Conservation (phyloP, 148 eudicot species). For the Dianthus caryophyllus region DNA sequence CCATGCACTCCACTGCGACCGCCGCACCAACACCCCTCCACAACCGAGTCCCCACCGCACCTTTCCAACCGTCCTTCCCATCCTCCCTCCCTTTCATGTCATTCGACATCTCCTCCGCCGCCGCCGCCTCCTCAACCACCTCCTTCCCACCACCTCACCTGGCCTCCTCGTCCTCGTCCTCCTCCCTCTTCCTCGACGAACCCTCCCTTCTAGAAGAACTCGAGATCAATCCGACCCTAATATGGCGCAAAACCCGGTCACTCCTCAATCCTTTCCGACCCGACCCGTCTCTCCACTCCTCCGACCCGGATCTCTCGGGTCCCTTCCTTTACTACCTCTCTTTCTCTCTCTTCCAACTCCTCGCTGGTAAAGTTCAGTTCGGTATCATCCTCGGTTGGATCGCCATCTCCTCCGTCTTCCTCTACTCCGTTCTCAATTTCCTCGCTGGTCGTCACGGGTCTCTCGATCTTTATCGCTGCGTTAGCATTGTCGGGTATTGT, state of each 20-base stretch:
- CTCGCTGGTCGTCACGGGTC: slow-evolving; percentile 69
- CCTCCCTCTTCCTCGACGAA: slow-evolving; percentile 18
- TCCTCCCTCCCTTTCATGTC: slow-evolving; percentile 5
- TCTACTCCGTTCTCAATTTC: slow-evolving; percentile 64
- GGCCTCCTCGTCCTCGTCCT: not conserved
- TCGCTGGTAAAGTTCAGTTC: no score
- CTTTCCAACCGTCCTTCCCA: slow-evolving; percentile 8
- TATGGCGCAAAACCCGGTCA: no score
- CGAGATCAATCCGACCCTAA: no score
- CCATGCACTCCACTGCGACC: not conserved
- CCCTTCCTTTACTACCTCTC: no score
- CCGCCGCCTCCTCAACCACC: not conserved
- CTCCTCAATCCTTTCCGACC: no score
- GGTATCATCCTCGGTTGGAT: slow-evolving; percentile 73
- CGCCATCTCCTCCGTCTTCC: slow-evolving; percentile 49
- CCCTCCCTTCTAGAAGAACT: no score
- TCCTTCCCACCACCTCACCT: not conserved
- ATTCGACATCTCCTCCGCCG: slow-evolving; percentile 17
- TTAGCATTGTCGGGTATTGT: slow-evolving; percentile 53
- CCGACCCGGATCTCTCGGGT: no score
- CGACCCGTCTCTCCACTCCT: no score
- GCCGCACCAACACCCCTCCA: not conserved
- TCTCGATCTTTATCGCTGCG: slow-evolving; percentile 58
- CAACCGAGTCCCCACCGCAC: no score
- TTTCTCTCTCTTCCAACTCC: no score